Evolutionary conservation across 352 stramenopile genomes (phyloP).

Genomic region (Phytopythium delawarense): DNA sequence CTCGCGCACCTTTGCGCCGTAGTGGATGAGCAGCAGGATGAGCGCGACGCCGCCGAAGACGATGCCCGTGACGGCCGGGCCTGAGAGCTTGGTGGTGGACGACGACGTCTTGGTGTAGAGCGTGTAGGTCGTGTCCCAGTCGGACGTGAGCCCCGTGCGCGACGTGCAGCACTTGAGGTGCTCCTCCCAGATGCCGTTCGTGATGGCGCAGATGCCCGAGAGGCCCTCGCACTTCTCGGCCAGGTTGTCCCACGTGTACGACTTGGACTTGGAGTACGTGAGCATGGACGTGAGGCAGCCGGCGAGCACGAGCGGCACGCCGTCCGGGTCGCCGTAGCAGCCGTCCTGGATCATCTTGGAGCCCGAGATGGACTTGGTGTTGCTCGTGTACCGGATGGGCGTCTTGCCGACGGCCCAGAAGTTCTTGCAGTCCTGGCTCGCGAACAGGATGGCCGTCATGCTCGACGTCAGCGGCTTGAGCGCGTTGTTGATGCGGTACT

Average conservation of each 20-base stretch:
- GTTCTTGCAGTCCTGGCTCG: slow-evolving; percentile 79
- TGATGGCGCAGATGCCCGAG: slow-evolving; percentile 75
- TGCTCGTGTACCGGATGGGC: slow-evolving; percentile 66
- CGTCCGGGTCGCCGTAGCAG: slow-evolving; percentile 66
- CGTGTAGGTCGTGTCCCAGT: slow-evolving; percentile 74
- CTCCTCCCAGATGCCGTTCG: slow-evolving; percentile 80
- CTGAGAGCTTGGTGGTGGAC: slow-evolving; percentile 54
- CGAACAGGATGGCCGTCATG: slow-evolving; percentile 72
- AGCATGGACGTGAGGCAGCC: slow-evolving; percentile 76
- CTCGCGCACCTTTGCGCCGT: slow-evolving; percentile 77
- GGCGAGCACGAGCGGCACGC: slow-evolving; percentile 66
- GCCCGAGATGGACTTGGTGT: slow-evolving; percentile 66
- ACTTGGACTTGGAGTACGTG: slow-evolving; percentile 73
- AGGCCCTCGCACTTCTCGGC: slow-evolving; percentile 76
- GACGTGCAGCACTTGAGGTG: slow-evolving; percentile 80
- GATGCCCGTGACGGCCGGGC: slow-evolving; percentile 68
- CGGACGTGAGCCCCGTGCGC: slow-evolving; percentile 37
- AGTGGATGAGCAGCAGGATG: slow-evolving; percentile 80
- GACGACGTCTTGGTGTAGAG: slow-evolving; percentile 53
- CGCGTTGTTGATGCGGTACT: slow-evolving; percentile 73
- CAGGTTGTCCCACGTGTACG: slow-evolving; percentile 81
- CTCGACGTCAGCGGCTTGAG: slow-evolving; percentile 39
- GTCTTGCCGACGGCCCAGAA: slow-evolving; percentile 84
- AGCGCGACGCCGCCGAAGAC: slow-evolving; percentile 81
- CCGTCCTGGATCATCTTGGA: slow-evolving; percentile 83